These are phyloP conservation scores for Thraustotheca clavata DNA, from an alignment of 352 stramenopile genomes.

Conservation along the genomic window DNA sequence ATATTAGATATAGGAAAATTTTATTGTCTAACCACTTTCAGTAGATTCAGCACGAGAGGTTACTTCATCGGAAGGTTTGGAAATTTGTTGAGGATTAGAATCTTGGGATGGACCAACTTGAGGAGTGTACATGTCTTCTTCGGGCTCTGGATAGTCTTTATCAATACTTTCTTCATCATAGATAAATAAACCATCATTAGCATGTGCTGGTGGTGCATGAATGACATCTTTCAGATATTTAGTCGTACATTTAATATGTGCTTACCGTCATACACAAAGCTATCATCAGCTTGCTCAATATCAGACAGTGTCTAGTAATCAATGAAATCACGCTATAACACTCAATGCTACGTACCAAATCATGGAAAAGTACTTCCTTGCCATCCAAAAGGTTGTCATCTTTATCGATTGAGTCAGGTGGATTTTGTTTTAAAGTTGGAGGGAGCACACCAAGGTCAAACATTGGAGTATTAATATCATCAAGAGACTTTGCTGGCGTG, in stretches of 20 bases:
- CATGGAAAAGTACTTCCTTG: slow-evolving; percentile 10
- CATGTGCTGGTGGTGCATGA: not conserved
- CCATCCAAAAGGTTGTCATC: not conserved
- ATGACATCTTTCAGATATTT: slow-evolving; percentile 5
- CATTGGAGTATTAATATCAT: not conserved
- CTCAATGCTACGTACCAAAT: slow-evolving; percentile 1
- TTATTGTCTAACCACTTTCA: not conserved
- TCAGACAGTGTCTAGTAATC: not conserved
- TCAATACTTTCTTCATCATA: not conserved
- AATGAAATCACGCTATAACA: not conserved
- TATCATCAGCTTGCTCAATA: not conserved
- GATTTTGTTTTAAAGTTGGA: too few species aligned
- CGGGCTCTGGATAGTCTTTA: not conserved
- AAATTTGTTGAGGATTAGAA: not conserved
- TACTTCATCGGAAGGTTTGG: slow-evolving; percentile 1
- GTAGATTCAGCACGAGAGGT: not conserved
- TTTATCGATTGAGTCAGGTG: too few species aligned
- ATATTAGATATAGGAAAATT: not conserved
- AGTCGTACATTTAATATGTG: not conserved
- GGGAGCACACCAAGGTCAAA: too few species aligned
- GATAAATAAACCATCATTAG: not conserved
- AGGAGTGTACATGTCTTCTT: not conserved
- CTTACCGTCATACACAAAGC: slow-evolving; percentile 18
- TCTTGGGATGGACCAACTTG: not conserved
- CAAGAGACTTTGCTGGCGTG: too few species aligned